phyloP scores from a whole-genome alignment of 2,329 filamentous ascomycete genomes.

The Exophiala oligosperma region DNA sequence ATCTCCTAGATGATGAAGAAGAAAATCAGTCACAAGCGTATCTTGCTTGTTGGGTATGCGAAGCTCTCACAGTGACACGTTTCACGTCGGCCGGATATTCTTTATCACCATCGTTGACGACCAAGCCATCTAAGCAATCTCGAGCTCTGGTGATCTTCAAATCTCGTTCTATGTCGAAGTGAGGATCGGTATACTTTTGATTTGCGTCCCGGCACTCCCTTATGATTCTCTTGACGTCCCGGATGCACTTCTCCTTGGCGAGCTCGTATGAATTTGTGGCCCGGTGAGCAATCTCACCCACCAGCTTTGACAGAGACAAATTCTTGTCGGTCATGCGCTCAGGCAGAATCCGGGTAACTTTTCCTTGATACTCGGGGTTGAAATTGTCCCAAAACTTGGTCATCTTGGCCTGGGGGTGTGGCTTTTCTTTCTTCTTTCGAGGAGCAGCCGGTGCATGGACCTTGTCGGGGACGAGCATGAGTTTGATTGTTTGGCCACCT shows the following conservation, averaged over 20 bases:
- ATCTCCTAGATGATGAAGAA: constrained; percentile 56
- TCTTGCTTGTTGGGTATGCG: no score
- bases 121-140: constrained; percentile 55
- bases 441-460: constrained; percentile 11
- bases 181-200: constrained; percentile 84
- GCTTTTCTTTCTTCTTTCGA: constrained; percentile 47
- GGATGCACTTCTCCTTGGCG: constrained; percentile 67
- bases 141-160: constrained; percentile 54
- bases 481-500: constrained; percentile 22
- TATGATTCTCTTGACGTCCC: constrained; percentile 59
- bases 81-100: constrained; percentile 72
- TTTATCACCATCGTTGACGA: constrained; percentile 31
- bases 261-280: constrained; percentile 71
- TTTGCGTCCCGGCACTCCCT: constrained; percentile 72
- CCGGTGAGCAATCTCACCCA: constrained; percentile 55
- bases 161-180: constrained; percentile 82
- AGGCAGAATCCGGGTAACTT: constrained; percentile 70
- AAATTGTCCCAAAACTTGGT: constrained; percentile 76
- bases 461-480: constrained; percentile 25
- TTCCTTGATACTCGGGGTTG: constrained; percentile 69
- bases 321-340: constrained; percentile 56
- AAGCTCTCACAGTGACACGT: constrained; percentile 57
- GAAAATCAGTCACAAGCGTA: constrained; percentile 3
- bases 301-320: constrained; percentile 61
- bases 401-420: constrained; percentile 64